phyloP scores from a whole-genome alignment of 2,329 filamentous ascomycete species.

The Epichloe elymi region DNA sequence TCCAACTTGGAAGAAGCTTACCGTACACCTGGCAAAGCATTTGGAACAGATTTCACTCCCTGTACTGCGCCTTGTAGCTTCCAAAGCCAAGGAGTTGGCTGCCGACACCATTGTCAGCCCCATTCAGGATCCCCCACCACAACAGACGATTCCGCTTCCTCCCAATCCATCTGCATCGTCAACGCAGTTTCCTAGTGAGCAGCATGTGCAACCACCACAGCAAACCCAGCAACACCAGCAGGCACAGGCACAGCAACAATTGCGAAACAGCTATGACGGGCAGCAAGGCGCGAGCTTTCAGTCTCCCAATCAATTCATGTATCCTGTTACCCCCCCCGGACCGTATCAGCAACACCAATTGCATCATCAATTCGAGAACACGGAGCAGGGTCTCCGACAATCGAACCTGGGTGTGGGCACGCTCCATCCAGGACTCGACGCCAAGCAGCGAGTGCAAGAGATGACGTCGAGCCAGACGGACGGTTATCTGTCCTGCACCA shows the following conservation, averaged over 20 bases:
- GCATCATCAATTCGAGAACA: conserved; percentile 16
- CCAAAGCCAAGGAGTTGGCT: conserved; percentile 32
- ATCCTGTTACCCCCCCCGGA: conserved; percentile 14
- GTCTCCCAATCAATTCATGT: conserved; percentile 12
- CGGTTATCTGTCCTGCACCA: conserved; percentile 12
- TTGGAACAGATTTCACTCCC: conserved; percentile 88
- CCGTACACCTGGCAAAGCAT: conserved; percentile 84
- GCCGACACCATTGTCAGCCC: conserved; percentile 56
- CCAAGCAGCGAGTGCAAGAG: conserved; percentile 12
- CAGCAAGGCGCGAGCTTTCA: conserved; percentile 7
- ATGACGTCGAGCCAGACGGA: conserved; percentile 12
- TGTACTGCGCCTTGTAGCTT: conserved; percentile 48
- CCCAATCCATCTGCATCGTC: conserved; percentile 10
- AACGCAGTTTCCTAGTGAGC: conserved; percentile 9
- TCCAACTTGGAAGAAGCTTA: conserved; percentile 82
- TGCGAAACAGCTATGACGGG: background rate
- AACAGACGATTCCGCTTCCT: conserved; percentile 18
- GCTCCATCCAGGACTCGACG: conserved; percentile 14
- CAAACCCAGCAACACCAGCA: conserved; percentile 11
- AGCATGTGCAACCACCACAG: conserved; percentile 9
- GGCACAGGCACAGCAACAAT: background rate
- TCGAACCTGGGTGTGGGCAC: conserved; percentile 13
- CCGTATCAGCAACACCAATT: conserved; percentile 14
- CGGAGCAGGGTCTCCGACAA: conserved; percentile 15
- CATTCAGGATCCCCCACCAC: conserved; percentile 42